These are phyloP conservation scores for Fermentozyma sake DNA, from an alignment of 1,139 yeast genomes.

Conservation along the genomic window DNA sequence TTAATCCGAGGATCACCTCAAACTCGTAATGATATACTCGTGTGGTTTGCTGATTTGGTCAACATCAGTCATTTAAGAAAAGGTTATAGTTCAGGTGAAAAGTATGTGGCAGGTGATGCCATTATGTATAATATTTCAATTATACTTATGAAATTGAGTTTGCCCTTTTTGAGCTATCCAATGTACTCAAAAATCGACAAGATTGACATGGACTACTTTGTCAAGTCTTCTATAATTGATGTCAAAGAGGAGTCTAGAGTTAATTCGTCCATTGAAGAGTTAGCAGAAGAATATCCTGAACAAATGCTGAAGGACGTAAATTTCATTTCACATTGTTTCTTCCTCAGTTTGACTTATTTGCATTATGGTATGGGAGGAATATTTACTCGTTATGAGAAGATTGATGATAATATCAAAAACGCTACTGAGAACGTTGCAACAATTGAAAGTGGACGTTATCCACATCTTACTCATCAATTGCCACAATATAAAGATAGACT, in stretches of 20 bases:
- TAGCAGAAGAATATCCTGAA: slow-evolving; percentile 48
- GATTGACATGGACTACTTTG: slow-evolving; percentile 64
- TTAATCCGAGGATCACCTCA: slow-evolving; percentile 71
- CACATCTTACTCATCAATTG: slow-evolving; percentile 32
- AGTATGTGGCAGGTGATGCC: slow-evolving; percentile 70
- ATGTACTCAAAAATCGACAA: slow-evolving; percentile 62
- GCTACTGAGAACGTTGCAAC: slow-evolving; percentile 48
- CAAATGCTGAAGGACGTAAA: slow-evolving; percentile 44
- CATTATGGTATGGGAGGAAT: slow-evolving; percentile 91
- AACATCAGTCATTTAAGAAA: slow-evolving; percentile 82
- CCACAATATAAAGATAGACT: slow-evolving; percentile 43
- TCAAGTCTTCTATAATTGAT: slow-evolving; percentile 51
- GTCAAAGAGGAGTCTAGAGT: slow-evolving; percentile 79
- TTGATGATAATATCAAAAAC: slow-evolving; percentile 50
- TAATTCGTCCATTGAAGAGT: slow-evolving; percentile 69
- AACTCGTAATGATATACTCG: slow-evolving; percentile 59
- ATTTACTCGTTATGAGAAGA: slow-evolving; percentile 50
- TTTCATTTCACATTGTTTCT: slow-evolving; percentile 87
- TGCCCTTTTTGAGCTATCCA: slow-evolving; percentile 76
- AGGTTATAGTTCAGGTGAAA: slow-evolving; percentile 77
- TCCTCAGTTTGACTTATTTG: slow-evolving; percentile 68
- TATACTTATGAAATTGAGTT: slow-evolving; percentile 65
- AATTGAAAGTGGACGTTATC: slow-evolving; percentile 29
- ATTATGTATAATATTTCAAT: slow-evolving; percentile 74
- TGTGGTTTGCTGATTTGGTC: slow-evolving; percentile 67